Evolutionary conservation across 805 yeast genomes (phyloP).

Genomic region (Kuraishia floccosa): DNA sequence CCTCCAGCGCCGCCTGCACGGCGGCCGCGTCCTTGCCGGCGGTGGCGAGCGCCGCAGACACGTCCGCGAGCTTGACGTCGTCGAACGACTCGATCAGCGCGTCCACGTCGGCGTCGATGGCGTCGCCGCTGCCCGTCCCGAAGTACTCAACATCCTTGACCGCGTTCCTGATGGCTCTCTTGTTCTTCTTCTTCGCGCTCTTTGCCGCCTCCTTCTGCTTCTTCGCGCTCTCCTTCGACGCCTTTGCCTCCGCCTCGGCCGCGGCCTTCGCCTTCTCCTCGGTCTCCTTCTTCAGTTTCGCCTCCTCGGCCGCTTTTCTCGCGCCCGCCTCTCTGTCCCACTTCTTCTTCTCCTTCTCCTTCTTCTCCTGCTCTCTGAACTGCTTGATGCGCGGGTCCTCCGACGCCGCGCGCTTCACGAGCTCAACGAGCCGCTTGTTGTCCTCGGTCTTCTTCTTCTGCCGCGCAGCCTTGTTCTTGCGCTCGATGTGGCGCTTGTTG

Average conservation of each 20-base stretch:
- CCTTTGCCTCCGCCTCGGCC: conserved; percentile 62
- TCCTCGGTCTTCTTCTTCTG: conserved; percentile 97
- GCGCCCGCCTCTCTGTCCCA: conserved; percentile 99
- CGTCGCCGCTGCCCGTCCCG: conserved; percentile 61
- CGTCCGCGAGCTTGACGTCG: conserved; percentile 66
- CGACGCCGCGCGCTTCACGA: conserved; percentile 77
- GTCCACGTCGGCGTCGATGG: conserved; percentile 72
- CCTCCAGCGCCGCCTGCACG: conserved; percentile 50
- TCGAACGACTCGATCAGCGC: conserved; percentile 69
- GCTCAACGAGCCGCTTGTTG: conserved; percentile 75
- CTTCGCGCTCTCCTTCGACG: conserved; percentile 51
- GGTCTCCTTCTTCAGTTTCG: conserved; percentile 75
- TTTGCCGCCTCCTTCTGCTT: conserved; percentile 92
- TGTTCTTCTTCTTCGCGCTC: conserved; percentile 88
- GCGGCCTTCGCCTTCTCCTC: conserved; percentile 73
- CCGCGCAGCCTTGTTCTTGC: conserved; percentile 93
- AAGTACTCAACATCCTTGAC: conserved; percentile 81
- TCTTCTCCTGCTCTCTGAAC: conserved; percentile 90
- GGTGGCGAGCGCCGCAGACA: conserved; percentile 49
- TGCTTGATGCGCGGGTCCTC: conserved; percentile 93
- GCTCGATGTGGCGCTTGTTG: conserved; percentile 96
- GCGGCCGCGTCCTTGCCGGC: conserved; percentile 41
- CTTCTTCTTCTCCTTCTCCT: conserved; percentile 87
- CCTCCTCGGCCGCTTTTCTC: conserved; percentile 92
- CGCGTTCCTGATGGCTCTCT: conserved; percentile 50